Conservation (phyloP, 2,329 filamentous ascomycete genomes). For the Aureobasidium subglaciale region DNA sequence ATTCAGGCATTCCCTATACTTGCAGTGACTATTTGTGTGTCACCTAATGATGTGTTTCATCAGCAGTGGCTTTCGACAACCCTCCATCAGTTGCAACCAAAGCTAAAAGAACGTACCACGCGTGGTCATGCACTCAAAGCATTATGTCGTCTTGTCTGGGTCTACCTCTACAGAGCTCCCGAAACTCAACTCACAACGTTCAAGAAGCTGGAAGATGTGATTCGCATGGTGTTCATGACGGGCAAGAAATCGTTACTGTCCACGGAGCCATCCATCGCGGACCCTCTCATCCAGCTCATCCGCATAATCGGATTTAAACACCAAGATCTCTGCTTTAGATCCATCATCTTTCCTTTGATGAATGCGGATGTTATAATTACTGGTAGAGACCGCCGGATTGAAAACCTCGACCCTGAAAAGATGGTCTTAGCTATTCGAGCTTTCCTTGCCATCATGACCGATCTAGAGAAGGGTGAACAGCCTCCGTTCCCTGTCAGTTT, state of each 20-base stretch:
- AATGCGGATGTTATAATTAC: constrained; percentile 55
- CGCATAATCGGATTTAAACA: constrained; percentile 90
- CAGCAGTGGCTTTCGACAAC: constrained; percentile 82
- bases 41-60: constrained; percentile 73
- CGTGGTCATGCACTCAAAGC: constrained; percentile 78
- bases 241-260: constrained; percentile 75
- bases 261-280: constrained; percentile 74
- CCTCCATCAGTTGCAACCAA: constrained; percentile 63
- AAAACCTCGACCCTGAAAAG: constrained; percentile 89
- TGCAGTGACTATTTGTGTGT: constrained; percentile 79
- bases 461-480: constrained; percentile 77
- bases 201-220: constrained; percentile 82
- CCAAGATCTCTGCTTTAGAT: constrained; percentile 87
- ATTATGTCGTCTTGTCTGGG: constrained; percentile 86
- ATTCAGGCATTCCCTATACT: constrained; percentile 79
- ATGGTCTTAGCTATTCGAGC: constrained; percentile 96
- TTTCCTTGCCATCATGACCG: constrained; percentile 86
- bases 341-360: constrained; percentile 88
- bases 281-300: constrained; percentile 88
- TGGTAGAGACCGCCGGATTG: constrained; percentile 72
- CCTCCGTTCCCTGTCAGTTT: constrained; percentile 77
- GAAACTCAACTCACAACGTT: constrained; percentile 62
- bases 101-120: constrained; percentile 74
- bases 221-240: constrained; percentile 73
- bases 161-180: constrained; percentile 77